Evolutionary conservation across 1,139 yeast species (phyloP).

Genomic region (Yamadazyma sp.): DNA sequence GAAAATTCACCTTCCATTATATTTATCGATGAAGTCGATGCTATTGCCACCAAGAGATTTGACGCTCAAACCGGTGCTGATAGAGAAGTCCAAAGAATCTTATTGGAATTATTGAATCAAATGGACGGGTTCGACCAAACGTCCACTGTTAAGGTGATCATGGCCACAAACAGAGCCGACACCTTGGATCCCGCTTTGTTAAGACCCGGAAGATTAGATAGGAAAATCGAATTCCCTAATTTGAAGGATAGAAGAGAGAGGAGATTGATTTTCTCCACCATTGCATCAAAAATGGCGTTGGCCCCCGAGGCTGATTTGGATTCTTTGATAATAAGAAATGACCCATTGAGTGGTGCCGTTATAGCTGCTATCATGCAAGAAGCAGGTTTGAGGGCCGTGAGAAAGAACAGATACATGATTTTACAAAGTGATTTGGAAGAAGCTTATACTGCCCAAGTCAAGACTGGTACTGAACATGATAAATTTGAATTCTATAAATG

Average conservation of each 20-base stretch:
- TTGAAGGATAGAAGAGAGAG: constrained; percentile 96
- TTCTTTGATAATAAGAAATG: constrained; percentile 91
- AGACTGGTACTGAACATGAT: constrained; percentile 92
- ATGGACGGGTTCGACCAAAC: constrained; percentile 99
- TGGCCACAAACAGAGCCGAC: constrained; percentile 99
- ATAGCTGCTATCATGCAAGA: constrained; percentile 99
- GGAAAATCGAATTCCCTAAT: constrained; percentile 96
- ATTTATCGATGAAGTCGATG: constrained; percentile 97
- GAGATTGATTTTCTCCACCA: constrained; percentile 90
- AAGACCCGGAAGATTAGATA: constrained; percentile 97
- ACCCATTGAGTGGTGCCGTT: constrained; percentile 95
- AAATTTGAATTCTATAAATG: constrained; percentile 96
- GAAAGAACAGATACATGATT: constrained; percentile 96
- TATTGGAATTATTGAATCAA: constrained; percentile 93
- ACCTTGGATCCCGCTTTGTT: constrained; percentile 95
- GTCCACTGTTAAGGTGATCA: constrained; percentile 92
- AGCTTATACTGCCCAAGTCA: constrained; percentile 95
- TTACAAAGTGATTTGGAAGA: constrained; percentile 95
- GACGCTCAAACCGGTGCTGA: constrained; percentile 99
- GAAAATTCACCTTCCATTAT: constrained; percentile 97
- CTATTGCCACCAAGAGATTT: constrained; percentile 97
- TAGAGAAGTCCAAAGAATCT: constrained; percentile 97
- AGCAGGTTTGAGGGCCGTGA: constrained; percentile 97
- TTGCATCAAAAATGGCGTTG: constrained; percentile 95
- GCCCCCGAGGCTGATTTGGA: constrained; percentile 98